A percentile compares a stretch with the other conserved stretches of the same genome.
These are phyloP conservation scores for Acacia concinna DNA, from an alignment of 331 rosid genomes.

Conservation along the genomic window DNA sequence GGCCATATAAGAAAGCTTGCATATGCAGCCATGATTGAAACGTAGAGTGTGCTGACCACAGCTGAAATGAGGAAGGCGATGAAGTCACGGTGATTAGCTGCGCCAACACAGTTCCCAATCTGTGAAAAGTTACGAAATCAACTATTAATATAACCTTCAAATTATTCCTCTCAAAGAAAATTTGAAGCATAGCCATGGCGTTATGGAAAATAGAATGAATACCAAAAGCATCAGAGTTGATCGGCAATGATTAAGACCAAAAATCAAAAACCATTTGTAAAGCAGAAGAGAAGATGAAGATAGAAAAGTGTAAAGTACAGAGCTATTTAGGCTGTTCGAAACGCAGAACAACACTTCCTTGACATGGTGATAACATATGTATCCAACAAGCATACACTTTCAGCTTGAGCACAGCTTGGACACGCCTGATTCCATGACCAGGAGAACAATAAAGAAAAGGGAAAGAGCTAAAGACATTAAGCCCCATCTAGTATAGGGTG, in stretches of 20 bases:
- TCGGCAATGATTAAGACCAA: background rate
- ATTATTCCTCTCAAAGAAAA: background rate
- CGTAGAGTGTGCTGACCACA: slow-evolving; percentile 62
- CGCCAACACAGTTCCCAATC: slow-evolving; percentile 99
- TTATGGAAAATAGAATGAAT: background rate
- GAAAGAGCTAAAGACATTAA: background rate
- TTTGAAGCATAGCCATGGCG: background rate
- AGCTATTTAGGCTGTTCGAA: background rate
- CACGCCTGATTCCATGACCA: background rate
- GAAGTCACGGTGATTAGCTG: slow-evolving; percentile 82
- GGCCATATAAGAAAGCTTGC: slow-evolving; percentile 64
- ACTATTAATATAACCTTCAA: slow-evolving; percentile 22
- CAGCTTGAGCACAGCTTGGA: background rate
- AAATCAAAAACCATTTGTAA: background rate
- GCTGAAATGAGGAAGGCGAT: slow-evolving; percentile 86
- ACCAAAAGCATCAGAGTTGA: background rate
- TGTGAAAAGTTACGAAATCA: slow-evolving; percentile 45
- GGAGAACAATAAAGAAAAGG: background rate
- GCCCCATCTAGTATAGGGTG: background rate
- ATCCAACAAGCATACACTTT: background rate
- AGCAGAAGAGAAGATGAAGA: slow-evolving; percentile 7
- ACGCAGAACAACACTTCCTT: background rate
- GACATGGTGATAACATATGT: background rate
- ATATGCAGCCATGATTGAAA: slow-evolving; percentile 63
- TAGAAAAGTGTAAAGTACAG: background rate